Base-by-base conservation (phyloP, 2,329 filamentous ascomycete species). In the Sclerotinia nivalis region DNA sequence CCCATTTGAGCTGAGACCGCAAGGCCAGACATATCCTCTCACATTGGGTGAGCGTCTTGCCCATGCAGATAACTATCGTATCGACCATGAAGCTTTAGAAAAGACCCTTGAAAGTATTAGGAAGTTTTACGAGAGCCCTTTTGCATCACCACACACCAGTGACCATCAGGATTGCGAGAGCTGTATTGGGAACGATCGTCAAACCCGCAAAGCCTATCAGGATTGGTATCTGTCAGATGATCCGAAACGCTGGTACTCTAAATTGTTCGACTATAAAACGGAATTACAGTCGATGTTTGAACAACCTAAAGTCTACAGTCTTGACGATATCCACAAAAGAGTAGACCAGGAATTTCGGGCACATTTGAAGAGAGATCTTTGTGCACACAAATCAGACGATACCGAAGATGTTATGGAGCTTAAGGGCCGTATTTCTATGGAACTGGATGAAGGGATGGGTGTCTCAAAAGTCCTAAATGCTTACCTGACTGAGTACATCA, bases 191-290 rank as follows among this genome's bases (percentile, higher is more conserved):
- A 74, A 73, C 45, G 75, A 75, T 49, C 54, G 70, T n/a, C 70
- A 74, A 43, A 73, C 76, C 12, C 67, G 59, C 18, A 62, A 75
- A 70, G 75, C 76, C n/a, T 77, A 74, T 67, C 69, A 73, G 54
- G 70, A 74, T 34, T 78, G 74, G 72, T 79, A 77, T 69, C 69
- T 76, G 1, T 71, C 72, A 2, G 40, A 72, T 20, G 72, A 75
- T 10, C 72, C 73, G 15, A 70, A 71, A 45, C 64, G 72, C 20
- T 78, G 76, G 76, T 72, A 73, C 28, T 66, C 66, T 2, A 68
- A 72, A 12, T 31, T 73, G 18, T 60, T 58, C 20, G 52, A 72
- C 18, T 76, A 76, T 40, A 70, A 67, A 43, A 68, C 68, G 1
- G 72, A 75, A 25, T 65, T 78, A 3, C 56, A 71, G 25, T 68